Conservation (phyloP, 2,329 filamentous ascomycete species). For the Sclerotinia trifoliorum region DNA sequence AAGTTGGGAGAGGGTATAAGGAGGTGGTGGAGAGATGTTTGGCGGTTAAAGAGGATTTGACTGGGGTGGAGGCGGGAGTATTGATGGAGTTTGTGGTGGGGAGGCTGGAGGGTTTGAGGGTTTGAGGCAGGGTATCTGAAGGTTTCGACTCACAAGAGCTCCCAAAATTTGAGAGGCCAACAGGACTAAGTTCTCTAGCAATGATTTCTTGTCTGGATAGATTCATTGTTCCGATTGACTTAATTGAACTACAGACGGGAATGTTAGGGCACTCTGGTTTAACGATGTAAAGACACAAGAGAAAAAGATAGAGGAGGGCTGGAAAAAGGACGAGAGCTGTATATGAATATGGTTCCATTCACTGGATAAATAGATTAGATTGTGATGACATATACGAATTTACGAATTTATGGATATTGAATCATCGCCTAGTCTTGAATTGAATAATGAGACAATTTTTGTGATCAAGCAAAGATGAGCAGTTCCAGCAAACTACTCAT, state of each 20-base stretch:
- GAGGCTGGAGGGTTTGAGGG: constrained; percentile 43
- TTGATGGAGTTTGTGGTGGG: constrained; percentile 47
- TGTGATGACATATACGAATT: neutral
- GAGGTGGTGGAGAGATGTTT: constrained; percentile 47
- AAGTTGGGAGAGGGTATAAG: constrained; percentile 44
- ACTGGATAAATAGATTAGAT: neutral
- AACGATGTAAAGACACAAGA: neutral
- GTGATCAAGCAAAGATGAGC: neutral
- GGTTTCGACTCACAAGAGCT: no score
- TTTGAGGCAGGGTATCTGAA: neutral
- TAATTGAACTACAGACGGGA: no score
- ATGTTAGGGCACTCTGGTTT: no score
- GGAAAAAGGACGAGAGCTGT: neutral
- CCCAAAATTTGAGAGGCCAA: no score
- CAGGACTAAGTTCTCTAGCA: no score
- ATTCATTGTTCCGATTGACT: no score
- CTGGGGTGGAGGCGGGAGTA: constrained; percentile 42
- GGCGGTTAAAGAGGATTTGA: constrained; percentile 42
- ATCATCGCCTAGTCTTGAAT: neutral
- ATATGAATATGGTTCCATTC: neutral
- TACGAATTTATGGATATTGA: neutral
- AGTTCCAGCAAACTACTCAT: no score
- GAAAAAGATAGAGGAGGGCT: neutral
- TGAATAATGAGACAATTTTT: neutral
- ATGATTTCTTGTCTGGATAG: no score